Conservation (phyloP, 2,329 filamentous ascomycete genomes). For the Zasmidium cellare region DNA sequence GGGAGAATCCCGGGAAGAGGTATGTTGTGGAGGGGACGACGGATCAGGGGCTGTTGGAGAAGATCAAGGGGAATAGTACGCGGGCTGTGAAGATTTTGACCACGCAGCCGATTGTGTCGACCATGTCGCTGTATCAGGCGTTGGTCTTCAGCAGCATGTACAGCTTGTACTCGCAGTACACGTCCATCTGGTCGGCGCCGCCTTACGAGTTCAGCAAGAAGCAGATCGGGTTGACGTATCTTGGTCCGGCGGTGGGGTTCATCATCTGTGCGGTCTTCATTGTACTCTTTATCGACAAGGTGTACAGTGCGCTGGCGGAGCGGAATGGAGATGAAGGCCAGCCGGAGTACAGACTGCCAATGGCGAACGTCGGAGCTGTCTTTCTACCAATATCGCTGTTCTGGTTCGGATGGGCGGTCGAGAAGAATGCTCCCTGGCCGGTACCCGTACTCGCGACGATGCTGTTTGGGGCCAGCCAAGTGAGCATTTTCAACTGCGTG, state of each 20-base stretch:
- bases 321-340: constrained; percentile 40
- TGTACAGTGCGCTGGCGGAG: constrained; percentile 45
- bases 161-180: constrained; percentile 41
- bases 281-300: constrained; percentile 45
- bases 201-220: constrained; percentile 45
- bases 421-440: constrained; percentile 42
- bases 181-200: constrained; percentile 18
- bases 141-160: constrained; percentile 48
- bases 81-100: constrained; percentile 43
- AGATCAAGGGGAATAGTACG: constrained; percentile 39
- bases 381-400: constrained; percentile 46
- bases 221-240: constrained; percentile 44
- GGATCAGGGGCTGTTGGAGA: constrained; percentile 34
- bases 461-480: constrained; percentile 53
- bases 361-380: constrained; percentile 46
- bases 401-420: constrained; percentile 45
- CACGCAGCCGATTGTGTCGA: constrained; percentile 45
- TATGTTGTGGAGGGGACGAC: constrained; percentile 45
- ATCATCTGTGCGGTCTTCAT: constrained; percentile 44
- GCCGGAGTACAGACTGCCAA: constrained; percentile 46
- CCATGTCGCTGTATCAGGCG: constrained; percentile 48
- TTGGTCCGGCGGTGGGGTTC: constrained; percentile 44
- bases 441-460: constrained; percentile 42
- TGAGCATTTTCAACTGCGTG: constrained; percentile 53
- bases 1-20: constrained; percentile 34